Percentiles rank a stretch among this genome's conserved stretches.
phyloP scores from a whole-genome alignment of 306 rosid species.

The Rosa chinensis region DNA sequence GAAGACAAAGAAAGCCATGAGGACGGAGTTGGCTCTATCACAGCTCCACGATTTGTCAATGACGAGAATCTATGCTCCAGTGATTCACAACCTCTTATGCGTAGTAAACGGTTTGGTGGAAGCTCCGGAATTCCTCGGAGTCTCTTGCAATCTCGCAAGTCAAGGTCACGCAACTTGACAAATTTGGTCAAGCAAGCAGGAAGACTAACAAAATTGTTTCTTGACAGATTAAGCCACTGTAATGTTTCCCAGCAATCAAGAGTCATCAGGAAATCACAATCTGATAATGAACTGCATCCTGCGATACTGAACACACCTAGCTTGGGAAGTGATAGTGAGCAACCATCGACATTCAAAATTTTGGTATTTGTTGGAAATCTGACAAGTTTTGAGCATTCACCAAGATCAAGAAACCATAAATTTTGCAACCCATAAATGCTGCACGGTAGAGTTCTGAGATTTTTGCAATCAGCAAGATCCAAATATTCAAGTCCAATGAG shows the following conservation, averaged over 20 bases:
- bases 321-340: background rate
- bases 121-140: background rate
- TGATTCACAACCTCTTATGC: too few relatives aligned
- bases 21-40: too few relatives aligned
- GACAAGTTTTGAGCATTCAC: background rate
- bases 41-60: too few relatives aligned
- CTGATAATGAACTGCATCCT: background rate
- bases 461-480: rapidly evolving
- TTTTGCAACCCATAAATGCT: background rate
- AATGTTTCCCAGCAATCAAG: background rate
- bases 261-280: background rate
- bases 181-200: background rate
- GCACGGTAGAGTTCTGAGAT: background rate
- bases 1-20: too few relatives aligned
- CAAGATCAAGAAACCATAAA: background rate
- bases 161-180: background rate
- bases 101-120: background rate
- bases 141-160: background rate
- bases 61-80: too few relatives aligned
- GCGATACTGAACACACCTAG: background rate
- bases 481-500: background rate
- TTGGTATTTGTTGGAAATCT: background rate
- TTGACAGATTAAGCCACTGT: rapidly evolving
- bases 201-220: background rate
- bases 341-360: background rate